Evolutionary conservation across 805 yeast species (phyloP), one percentile per base, ranked within the genome.

Genomic region (Saturnispora serradocipensis): DNA sequence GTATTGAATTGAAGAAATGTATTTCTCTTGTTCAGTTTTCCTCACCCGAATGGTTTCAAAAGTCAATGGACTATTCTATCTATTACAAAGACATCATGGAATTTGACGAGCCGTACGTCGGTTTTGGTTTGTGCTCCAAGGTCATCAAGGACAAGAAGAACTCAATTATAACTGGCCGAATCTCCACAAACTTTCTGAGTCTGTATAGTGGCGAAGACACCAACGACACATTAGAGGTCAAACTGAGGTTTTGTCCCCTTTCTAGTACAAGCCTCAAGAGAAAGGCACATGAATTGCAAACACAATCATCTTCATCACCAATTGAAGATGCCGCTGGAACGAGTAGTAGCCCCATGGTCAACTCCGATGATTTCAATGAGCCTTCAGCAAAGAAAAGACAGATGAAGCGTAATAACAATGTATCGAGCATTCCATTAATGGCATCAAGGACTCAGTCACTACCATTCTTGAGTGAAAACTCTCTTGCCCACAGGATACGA

Each of bases 171-270:
- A 72, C 75, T 3, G 77, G 77, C 3, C 58, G 84, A 51, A 80
- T 81, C 35, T 80, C 84, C 57, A 78, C 78, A 51, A 81, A 76
- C 59, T 70, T 81, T 49, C 72, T 80, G 28, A 60, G 28, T 74
- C 77, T 46, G 63, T 78, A 58, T 48, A 58, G 72, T 67, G 65
- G 70, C 60, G 46, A 49, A 27, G 56, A 63, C 39, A 65, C 76
- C 3, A 39, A 56, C 22, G 75, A 78, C 53, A 81, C 85, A 2
- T 64, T 81, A 48, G 86, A 81, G 63, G 73, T 81, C 38, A 70
- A 80, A 54, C 64, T 81, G 49, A 75, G 77, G 56, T 70, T 81
- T 72, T 74, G 55, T 46, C 56, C 60, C 3, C 57, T 62, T 43
- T 32, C 36, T 24, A 50, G 24, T 51, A 36, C 40, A 32, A 38